A percentile compares a stretch with the other conserved stretches of the same genome.
Evolutionary conservation across 495 filamentous ascomycete species (phyloP).

Genomic region (Paragyromitra xinjiangensis): DNA sequence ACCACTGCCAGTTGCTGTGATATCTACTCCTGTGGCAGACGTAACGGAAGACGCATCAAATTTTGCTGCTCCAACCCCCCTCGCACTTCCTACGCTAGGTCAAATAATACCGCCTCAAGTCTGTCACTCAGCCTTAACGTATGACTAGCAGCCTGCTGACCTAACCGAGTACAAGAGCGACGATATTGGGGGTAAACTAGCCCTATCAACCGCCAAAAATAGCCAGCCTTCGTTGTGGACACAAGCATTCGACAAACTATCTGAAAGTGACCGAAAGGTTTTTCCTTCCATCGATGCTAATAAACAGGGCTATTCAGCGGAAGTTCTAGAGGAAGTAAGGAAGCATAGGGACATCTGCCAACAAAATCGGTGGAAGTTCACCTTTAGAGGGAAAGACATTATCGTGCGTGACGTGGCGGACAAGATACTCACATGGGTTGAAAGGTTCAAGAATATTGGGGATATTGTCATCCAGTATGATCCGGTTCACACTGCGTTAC

Average conservation of each 20-base stretch:
- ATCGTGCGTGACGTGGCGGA: constrained; percentile 58
- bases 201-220: not conserved
- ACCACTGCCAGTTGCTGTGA: not conserved
- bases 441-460: constrained; percentile 60
- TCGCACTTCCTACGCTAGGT: not conserved
- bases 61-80: too few relatives aligned
- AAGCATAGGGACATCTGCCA: not conserved
- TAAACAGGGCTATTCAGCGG: not conserved
- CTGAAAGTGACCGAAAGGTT: not conserved
- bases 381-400: constrained; percentile 52
- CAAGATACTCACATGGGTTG: constrained; percentile 59
- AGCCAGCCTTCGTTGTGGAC: not conserved
- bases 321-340: not conserved
- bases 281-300: not conserved
- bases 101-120: not conserved
- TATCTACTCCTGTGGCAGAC: not conserved
- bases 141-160: not conserved
- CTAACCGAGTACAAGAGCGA: not conserved
- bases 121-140: not conserved
- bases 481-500: constrained; percentile 60
- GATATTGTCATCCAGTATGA: constrained; percentile 60
- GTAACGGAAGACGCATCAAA: not conserved
- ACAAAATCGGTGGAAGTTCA: constrained; percentile 51
- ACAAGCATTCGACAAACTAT: not conserved
- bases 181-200: not conserved